A percentile compares a stretch with the other conserved stretches of the same genome.
Evolutionary conservation across 2,329 filamentous ascomycete species (phyloP).

Genomic region (Botrytis deweyae): DNA sequence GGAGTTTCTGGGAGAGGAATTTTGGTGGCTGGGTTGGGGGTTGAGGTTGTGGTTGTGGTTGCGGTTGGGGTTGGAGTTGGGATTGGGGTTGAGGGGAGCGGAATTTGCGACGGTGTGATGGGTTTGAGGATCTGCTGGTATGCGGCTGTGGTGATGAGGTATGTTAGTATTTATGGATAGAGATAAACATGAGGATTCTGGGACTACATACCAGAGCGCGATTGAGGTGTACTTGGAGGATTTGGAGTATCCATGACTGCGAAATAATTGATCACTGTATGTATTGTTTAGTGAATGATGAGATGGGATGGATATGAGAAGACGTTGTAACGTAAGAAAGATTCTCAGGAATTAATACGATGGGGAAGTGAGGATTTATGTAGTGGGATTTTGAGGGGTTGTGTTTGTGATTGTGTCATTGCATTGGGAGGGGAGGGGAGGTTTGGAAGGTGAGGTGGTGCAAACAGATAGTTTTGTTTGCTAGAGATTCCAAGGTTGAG

Average conservation of each 20-base stretch:
- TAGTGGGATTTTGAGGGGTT: background rate
- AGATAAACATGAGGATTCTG: background rate
- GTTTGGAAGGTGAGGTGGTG: too few species aligned
- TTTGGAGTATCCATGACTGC: background rate
- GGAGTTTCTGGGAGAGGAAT: background rate
- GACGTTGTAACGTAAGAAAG: background rate
- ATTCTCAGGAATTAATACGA: background rate
- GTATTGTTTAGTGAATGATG: background rate
- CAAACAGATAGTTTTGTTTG: background rate
- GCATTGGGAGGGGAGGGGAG: too few species aligned
- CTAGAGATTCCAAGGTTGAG: background rate
- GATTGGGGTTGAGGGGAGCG: background rate
- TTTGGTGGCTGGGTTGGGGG: too few species aligned
- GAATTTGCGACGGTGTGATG: background rate
- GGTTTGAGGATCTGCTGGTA: accelerated
- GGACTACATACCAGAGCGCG: background rate
- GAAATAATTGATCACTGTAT: background rate
- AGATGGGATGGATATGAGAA: background rate
- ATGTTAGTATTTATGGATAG: background rate
- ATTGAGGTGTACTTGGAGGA: background rate
- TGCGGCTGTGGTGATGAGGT: background rate
- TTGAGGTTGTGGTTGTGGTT: background rate
- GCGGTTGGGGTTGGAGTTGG: background rate
- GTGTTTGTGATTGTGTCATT: too few species aligned
- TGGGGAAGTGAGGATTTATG: accelerated